Percentiles rank a stretch among this genome's conserved stretches.
Evolutionary conservation across 2,329 filamentous ascomycete genomes (phyloP).

Genomic region (Pseudogymnoascus sp.): DNA sequence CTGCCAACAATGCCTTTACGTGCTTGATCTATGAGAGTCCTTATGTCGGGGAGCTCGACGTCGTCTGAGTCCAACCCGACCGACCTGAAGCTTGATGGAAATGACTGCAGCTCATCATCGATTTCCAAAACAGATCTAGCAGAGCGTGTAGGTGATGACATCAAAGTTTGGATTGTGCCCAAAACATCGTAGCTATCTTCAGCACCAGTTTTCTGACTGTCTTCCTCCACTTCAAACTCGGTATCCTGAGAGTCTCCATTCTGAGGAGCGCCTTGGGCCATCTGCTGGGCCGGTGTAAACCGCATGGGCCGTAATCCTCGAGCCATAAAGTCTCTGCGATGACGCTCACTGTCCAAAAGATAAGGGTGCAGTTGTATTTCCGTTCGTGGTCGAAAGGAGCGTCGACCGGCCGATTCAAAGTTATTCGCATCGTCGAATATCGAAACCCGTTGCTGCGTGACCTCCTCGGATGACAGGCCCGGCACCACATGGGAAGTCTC

Average conservation of each 20-base stretch:
- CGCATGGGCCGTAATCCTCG: slow-evolving; percentile 25
- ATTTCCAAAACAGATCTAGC: not conserved
- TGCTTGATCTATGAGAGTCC: slow-evolving; percentile 1
- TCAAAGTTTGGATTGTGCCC: not conserved
- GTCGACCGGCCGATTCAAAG: slow-evolving; percentile 12
- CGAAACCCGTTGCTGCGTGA: not conserved
- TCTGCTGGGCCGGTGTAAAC: slow-evolving; percentile 21
- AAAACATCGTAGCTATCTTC: slow-evolving; percentile 4
- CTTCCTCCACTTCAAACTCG: slow-evolving; percentile 20
- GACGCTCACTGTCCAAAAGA: slow-evolving; percentile 26
- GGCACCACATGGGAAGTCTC: not conserved
- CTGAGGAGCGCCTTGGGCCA: slow-evolving; percentile 13
- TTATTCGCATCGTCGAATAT: not conserved
- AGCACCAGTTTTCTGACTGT: slow-evolving; percentile 19
- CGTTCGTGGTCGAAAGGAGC: slow-evolving; percentile 25
- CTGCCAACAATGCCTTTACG: not conserved
- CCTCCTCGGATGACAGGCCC: not conserved
- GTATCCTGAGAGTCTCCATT: slow-evolving; percentile 21
- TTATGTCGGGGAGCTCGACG: slow-evolving; percentile 27
- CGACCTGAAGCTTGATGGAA: slow-evolving; percentile 4
- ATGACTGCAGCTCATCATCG: not conserved
- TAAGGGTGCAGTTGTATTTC: slow-evolving; percentile 29
- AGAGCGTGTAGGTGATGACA: not conserved
- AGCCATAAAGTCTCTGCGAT: slow-evolving; percentile 24
- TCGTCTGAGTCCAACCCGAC: slow-evolving; percentile 17